A percentile compares a stretch with the other conserved stretches of the same genome.
Conservation (phyloP, 2,329 filamentous ascomycete species). For the Colletotrichum lindemuthianum region DNA sequence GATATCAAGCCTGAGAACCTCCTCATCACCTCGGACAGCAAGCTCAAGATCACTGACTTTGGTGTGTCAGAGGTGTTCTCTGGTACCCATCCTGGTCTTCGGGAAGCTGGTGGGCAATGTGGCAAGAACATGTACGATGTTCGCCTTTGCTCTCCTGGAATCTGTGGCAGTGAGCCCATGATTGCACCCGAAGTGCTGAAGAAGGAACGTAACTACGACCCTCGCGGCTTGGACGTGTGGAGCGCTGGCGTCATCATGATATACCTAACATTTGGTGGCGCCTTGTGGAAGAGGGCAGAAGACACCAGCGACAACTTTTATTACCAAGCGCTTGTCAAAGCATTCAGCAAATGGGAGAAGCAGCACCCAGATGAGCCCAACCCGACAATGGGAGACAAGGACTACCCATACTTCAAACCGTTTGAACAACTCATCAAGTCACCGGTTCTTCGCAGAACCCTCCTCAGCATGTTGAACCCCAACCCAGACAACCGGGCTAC, state of each 20-base stretch:
- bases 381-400: conserved; percentile 60
- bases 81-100: conserved; percentile 81
- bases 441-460: conserved; percentile 73
- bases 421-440: conserved; percentile 75
- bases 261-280: conserved; percentile 76
- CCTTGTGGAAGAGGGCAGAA: conserved; percentile 78
- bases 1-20: conserved; percentile 93
- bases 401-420: conserved; percentile 72
- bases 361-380: conserved; percentile 56
- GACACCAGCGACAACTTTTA: conserved; percentile 57
- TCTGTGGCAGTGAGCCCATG: conserved; percentile 87
- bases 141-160: conserved; percentile 78
- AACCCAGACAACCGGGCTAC: conserved; percentile 76
- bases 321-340: conserved; percentile 72
- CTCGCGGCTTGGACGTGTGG: conserved; percentile 86
- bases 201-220: conserved; percentile 74
- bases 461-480: conserved; percentile 86
- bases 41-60: conserved; percentile 92
- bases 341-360: conserved; percentile 75
- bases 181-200: conserved; percentile 86
- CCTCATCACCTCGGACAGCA: conserved; percentile 79
- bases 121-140: conserved; percentile 75
- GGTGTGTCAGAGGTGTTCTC: conserved; percentile 88
- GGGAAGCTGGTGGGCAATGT: conserved; percentile 77
- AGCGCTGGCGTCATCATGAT: conserved; percentile 85